Conservation (phyloP, 129 eudicot species). For the Flaveria robusta region DNA sequence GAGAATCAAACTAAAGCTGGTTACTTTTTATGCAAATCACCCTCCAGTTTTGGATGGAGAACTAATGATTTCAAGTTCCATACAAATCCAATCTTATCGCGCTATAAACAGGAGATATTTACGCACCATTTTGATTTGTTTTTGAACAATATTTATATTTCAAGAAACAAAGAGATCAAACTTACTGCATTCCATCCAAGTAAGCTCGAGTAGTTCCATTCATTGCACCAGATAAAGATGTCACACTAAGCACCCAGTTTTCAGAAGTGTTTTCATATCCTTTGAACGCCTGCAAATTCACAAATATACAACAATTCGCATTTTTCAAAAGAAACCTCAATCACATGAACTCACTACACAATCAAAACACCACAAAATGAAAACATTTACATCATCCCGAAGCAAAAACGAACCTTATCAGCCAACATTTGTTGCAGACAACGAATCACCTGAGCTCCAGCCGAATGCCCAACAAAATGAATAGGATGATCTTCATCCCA, state of each 20-base stretch:
- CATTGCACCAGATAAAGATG: slow-evolving; percentile 90
- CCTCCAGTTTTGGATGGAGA: too few species aligned
- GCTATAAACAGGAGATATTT: neutral
- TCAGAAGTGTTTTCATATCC: slow-evolving; percentile 78
- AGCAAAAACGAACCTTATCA: slow-evolving; percentile 61
- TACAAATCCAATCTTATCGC: slow-evolving; percentile 50
- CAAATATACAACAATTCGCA: neutral
- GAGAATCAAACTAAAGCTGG: too few species aligned
- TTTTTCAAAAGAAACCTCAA: neutral
- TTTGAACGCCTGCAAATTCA: slow-evolving; percentile 61
- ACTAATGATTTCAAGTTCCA: too few species aligned
- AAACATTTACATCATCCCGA: neutral
- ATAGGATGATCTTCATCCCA: slow-evolving; percentile 99
- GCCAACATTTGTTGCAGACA: slow-evolving; percentile 96
- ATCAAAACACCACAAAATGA: neutral
- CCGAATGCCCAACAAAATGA: slow-evolving; percentile 98
- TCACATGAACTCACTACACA: neutral
- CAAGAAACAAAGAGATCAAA: slow-evolving; percentile 17
- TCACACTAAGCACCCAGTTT: slow-evolving; percentile 86
- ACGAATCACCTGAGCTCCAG: slow-evolving; percentile 91
- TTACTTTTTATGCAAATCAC: too few species aligned
- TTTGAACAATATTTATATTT: neutral
- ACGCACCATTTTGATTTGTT: neutral
- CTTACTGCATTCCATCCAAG: slow-evolving; percentile 97
- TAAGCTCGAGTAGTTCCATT: slow-evolving; percentile 93